These are phyloP conservation scores for Skeletonema costatum DNA, from an alignment of 108 stramenopile species.

Conservation along the genomic window DNA sequence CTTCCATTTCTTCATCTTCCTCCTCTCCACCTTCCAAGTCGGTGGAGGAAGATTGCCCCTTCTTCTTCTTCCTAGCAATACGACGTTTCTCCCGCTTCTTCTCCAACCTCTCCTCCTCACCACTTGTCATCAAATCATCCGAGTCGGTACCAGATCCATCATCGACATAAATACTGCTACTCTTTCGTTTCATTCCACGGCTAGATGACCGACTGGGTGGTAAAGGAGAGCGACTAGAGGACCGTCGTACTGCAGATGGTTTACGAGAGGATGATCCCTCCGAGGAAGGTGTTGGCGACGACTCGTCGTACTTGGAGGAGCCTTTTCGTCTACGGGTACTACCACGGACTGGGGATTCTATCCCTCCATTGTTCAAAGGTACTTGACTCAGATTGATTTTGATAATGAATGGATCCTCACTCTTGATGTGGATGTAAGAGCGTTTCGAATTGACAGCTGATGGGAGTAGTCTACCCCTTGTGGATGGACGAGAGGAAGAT, in stretches of 20 bases:
- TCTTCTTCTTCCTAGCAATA: slow-evolving; percentile 27
- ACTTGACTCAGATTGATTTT: slow-evolving; percentile 41
- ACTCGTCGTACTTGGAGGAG: not conserved
- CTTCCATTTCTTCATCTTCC: slow-evolving; percentile 13
- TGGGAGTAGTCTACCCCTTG: not conserved
- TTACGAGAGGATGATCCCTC: not conserved
- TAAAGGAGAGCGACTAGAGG: slow-evolving; percentile 13
- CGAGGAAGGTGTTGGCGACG: not conserved
- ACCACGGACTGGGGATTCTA: not conserved
- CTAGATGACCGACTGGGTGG: not conserved
- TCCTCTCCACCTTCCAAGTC: not conserved
- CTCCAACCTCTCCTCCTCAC: slow-evolving; percentile 43
- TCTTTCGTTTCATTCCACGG: slow-evolving; percentile 52
- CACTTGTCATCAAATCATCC: slow-evolving; percentile 59
- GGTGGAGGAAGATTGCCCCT: not conserved
- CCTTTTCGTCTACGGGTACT: not conserved
- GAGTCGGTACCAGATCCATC: slow-evolving; percentile 64
- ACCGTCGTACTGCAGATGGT: slow-evolving; percentile 2
- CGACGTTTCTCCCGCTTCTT: slow-evolving; percentile 33
- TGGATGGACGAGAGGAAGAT: not conserved
- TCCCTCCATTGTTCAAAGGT: slow-evolving; percentile 23
- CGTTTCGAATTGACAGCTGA: not conserved
- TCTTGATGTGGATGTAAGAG: slow-evolving; percentile 30
- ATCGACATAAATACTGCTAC: slow-evolving; percentile 43
- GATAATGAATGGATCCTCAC: slow-evolving; percentile 44